These are phyloP conservation scores for Trichoderma gamsii DNA, from an alignment of 495 filamentous ascomycete genomes.

Conservation along the genomic window DNA sequence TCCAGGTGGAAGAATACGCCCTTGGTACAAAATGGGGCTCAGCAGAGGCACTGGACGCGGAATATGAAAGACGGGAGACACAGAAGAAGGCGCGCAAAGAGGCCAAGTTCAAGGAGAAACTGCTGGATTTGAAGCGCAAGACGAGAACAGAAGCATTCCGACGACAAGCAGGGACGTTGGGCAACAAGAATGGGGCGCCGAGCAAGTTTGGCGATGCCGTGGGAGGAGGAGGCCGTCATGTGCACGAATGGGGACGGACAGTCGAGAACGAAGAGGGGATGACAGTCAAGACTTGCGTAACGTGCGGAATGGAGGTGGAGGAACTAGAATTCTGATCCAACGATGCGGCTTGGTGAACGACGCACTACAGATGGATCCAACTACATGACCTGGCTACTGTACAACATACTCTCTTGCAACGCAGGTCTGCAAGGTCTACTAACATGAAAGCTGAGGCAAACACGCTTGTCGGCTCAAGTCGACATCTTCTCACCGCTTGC, in stretches of 20 bases:
- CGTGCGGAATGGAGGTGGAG: conserved; percentile 95
- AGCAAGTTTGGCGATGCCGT: conserved; percentile 74
- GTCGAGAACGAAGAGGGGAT: conserved; percentile 77
- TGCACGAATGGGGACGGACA: conserved; percentile 83
- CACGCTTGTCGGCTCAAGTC: too few relatives aligned
- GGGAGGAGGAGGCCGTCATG: conserved; percentile 62
- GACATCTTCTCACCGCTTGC: too few relatives aligned
- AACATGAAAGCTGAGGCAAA: too few relatives aligned
- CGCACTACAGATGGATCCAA: neutral
- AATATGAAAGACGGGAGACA: conserved; percentile 72
- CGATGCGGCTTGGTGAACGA: too few relatives aligned
- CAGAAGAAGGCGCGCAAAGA: conserved; percentile 88
- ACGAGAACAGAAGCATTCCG: conserved; percentile 88
- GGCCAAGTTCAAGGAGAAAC: conserved; percentile 80
- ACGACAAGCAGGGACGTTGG: conserved; percentile 44
- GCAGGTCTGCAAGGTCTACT: too few relatives aligned
- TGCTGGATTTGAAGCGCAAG: conserved; percentile 85
- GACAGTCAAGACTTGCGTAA: conserved; percentile 75
- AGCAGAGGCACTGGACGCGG: conserved; percentile 74
- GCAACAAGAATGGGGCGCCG: conserved; percentile 37
- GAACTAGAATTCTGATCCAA: conserved; percentile 75
- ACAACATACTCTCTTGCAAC: too few relatives aligned
- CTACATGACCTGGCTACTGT: neutral
- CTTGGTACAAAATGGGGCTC: conserved; percentile 81
- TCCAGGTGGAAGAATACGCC: conserved; percentile 89